Evolutionary conservation across 2,329 filamentous ascomycete species (phyloP), one percentile per base, ranked within the genome.

Genomic region (Boeremia exigua): DNA sequence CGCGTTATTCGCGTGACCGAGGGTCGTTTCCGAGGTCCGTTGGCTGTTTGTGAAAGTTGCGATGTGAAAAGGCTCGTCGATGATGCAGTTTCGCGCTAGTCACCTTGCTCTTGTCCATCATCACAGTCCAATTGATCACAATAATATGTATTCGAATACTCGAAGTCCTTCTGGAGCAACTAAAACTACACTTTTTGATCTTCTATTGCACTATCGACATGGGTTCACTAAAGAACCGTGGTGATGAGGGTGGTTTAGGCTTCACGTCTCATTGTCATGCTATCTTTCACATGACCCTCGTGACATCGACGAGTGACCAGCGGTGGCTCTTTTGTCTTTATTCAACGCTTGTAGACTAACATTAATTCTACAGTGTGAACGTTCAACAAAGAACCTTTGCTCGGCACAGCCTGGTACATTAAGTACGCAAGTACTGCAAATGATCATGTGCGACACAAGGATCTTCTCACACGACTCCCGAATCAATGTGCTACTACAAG

Each of bases 401-500:
- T n/a, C 47, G 30, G 25, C 30, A 7, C 9, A n/a, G 10, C 15
- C 37, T 23, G 15, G 33, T 3, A 38, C 7, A 23, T 10, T 12
- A 37, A 12, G 2, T 28, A 10, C 30, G n/a, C 6, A 32, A 23
- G 32, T 34, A 14, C 2, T 34, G n/a, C 11, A n/a, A 19, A 45
- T 17, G 15, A 32, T 25, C 23, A 34, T 34, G 15, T 15, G 8
- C n/a, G 15, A 28, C 12, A 29, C 23, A 12, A 27, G 9, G 6
- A 43, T 17, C 27, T 32, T 29, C 36, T 27, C 48, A 15, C 11
- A n/a, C 32, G 11, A 23, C 14, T 29, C 3, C 4, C 19, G 8
- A 14, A 25, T 33, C 19, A 40, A 19, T 80, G 78, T 80, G 78
- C 67, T 78, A 75, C 60, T 76, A 80, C 61, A 73, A 68, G 34